A percentile compares a stretch with the other conserved stretches of the same genome.
These are phyloP conservation scores for Kurtzmaniella natalensis DNA, from an alignment of 1,139 yeast genomes.

Conservation along the genomic window DNA sequence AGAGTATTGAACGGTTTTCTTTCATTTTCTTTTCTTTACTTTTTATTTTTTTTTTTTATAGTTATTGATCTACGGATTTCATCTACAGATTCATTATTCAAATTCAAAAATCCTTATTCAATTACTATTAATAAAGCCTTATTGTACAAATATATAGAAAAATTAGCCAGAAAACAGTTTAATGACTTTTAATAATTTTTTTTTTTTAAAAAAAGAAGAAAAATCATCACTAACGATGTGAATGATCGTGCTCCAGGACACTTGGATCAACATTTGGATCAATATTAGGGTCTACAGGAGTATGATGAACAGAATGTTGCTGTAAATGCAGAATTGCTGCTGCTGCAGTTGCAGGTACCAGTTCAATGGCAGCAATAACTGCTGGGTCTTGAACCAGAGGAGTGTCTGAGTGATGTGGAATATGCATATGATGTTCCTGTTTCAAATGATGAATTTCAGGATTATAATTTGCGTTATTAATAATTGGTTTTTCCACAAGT, in stretches of 20 bases:
- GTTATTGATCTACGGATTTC: no score
- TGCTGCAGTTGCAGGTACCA: conserved; percentile 30
- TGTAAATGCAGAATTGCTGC: conserved; percentile 14
- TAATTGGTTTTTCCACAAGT: conserved; percentile 45
- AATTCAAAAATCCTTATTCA: no score
- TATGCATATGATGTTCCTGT: conserved; percentile 13
- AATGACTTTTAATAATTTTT: no score
- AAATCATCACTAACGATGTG: conserved; percentile 15
- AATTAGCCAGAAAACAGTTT: no score
- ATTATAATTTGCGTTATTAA: conserved; percentile 22
- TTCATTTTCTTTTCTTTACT: no score
- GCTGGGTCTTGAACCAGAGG: conserved; percentile 42
- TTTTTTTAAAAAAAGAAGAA: no score
- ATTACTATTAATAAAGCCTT: no score
- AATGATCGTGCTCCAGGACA: conserved; percentile 42
- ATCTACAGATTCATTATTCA: no score
- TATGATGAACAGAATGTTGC: conserved; percentile 16
- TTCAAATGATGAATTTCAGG: conserved; percentile 13
- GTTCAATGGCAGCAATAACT: conserved; percentile 45
- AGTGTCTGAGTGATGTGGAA: conserved; percentile 23
- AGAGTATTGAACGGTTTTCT: no score
- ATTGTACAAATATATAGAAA: no score
- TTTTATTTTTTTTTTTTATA: no score
- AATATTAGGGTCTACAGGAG: conserved; percentile 38
- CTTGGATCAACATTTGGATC: conserved; percentile 46